phyloP scores from a whole-genome alignment of 139 green algal species.

The Coelastrella sp. region DNA sequence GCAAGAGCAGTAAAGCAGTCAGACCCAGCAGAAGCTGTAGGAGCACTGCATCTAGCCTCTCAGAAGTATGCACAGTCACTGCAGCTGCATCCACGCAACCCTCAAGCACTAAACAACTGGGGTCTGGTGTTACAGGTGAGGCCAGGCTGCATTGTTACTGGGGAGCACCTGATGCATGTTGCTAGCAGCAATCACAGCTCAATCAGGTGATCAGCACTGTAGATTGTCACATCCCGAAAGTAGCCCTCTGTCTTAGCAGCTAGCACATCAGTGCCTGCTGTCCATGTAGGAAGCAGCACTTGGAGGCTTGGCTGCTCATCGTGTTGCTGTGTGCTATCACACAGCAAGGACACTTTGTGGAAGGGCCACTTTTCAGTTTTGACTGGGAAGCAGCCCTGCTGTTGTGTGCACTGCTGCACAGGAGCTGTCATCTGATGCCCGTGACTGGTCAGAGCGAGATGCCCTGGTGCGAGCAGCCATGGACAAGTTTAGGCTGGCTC shows the following conservation, averaged over 20 bases:
- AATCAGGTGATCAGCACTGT: not conserved
- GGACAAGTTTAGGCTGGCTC: constrained; percentile 78
- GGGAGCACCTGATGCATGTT: constrained; percentile 75
- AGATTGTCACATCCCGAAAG: no score
- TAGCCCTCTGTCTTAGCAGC: no score
- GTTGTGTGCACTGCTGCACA: not conserved
- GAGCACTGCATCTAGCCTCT: constrained; percentile 61
- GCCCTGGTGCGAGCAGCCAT: constrained; percentile 64
- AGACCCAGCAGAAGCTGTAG: constrained; percentile 35
- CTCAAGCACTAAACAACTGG: constrained; percentile 91
- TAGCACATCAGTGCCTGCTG: no score
- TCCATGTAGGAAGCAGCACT: no score
- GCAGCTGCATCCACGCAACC: constrained; percentile 68
- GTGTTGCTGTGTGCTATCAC: no score
- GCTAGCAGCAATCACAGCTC: no score
- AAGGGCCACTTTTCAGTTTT: not conserved
- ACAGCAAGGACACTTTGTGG: not conserved
- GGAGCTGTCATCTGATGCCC: constrained; percentile 58
- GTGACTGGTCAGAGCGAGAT: constrained; percentile 39
- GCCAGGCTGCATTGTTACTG: no score
- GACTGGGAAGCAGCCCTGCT: not conserved
- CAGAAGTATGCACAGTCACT: constrained; percentile 80
- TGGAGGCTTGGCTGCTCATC: no score
- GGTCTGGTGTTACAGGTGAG: constrained; percentile 83
- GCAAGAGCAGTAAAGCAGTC: constrained; percentile 56